A percentile compares a stretch with the other conserved stretches of the same genome.
phyloP scores from a whole-genome alignment of 2,329 filamentous ascomycete species.

The Pseudogymnoascus sp. region DNA sequence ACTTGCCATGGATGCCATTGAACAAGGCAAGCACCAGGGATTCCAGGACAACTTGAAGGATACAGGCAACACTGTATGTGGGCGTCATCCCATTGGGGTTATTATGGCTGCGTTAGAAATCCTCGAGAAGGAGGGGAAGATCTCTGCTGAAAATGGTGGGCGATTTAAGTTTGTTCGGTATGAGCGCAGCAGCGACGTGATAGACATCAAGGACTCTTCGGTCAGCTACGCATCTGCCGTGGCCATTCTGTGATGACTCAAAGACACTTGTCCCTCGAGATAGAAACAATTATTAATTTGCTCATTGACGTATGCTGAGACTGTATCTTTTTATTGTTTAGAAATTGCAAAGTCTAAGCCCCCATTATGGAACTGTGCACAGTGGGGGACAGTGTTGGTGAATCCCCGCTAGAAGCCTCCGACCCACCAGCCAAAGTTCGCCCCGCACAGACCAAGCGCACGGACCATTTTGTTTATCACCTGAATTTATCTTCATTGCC shows the following conservation, averaged over 20 bases:
- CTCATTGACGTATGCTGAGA: background rate
- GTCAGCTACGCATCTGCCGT: slow-evolving; percentile 95
- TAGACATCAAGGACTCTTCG: slow-evolving; percentile 63
- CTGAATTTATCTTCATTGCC: slow-evolving; percentile 9
- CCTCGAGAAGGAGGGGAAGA: slow-evolving; percentile 36
- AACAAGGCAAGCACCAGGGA: slow-evolving; percentile 59
- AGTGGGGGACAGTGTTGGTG: background rate
- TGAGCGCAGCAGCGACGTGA: slow-evolving; percentile 71
- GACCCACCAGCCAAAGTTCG: background rate
- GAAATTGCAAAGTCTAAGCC: slow-evolving; percentile 1
- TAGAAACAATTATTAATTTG: background rate
- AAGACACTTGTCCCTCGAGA: background rate
- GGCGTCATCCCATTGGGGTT: slow-evolving; percentile 88
- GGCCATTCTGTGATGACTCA: slow-evolving; percentile 52
- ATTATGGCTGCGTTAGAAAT: slow-evolving; percentile 80
- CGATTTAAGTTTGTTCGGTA: slow-evolving; percentile 71
- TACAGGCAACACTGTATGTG: slow-evolving; percentile 89
- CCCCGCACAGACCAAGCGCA: slow-evolving; percentile 2
- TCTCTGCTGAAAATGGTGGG: slow-evolving; percentile 23
- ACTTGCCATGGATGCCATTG: slow-evolving; percentile 75
- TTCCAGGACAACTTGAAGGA: slow-evolving; percentile 62
- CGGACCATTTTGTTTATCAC: slow-evolving; percentile 9
- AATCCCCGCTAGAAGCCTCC: background rate
- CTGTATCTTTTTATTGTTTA: background rate
- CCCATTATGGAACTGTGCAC: background rate